Base-by-base conservation (phyloP, 352 stramenopile species). In the Phytophthora cactorum region DNA sequence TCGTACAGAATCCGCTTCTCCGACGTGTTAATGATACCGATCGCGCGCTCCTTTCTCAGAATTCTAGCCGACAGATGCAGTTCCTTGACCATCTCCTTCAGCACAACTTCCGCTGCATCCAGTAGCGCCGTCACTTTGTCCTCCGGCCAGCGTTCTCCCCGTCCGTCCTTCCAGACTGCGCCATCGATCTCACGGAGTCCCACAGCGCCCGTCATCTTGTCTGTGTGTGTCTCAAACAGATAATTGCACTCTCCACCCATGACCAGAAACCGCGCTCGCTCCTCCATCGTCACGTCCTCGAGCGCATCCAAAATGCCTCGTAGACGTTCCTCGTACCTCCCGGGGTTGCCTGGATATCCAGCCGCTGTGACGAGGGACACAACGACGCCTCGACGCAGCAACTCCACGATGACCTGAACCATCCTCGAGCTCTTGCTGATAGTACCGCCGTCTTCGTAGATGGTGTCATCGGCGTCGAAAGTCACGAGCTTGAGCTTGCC, bases 221-320 rank as follows among this genome's bases (percentile, higher is more conserved):
- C 51, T 28, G 75, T 88, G 66, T 88, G 77, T 28, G 83, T 89
- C 59, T 92, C 87, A 10, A 93, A 75, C 12, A 99, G 78, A 70
- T 98, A 99, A 70, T 99, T 99, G 78, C 95, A 98, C 77, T 99
- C 97, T 27, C 97, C 97, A 50, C 97, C 97, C 90, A 99, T 98
- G 56, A 99, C 91, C 2, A 95, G 58, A 63, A 95, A 95, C 5
- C 84, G 79, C 39, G 84, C 81, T 38, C 85, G 83, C 60, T 92
- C 76, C 31, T 89, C 81, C 5, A 75, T 73, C 0, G 71, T 79
- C n/a, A 90, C 69, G 4, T 59, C 47, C 27, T 75, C 72, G 0
- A 95, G 70, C 6, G 78, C 82, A n/a, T 93, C 84, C 17, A 95
- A 69, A 31, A 95, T 92, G 9, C 88, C 88, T 4, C 82, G 77